Evolutionary conservation across 768 basidiomycete genomes (phyloP), one percentile per base, ranked within the genome.

Genomic region (Tephrocybe sp.): DNA sequence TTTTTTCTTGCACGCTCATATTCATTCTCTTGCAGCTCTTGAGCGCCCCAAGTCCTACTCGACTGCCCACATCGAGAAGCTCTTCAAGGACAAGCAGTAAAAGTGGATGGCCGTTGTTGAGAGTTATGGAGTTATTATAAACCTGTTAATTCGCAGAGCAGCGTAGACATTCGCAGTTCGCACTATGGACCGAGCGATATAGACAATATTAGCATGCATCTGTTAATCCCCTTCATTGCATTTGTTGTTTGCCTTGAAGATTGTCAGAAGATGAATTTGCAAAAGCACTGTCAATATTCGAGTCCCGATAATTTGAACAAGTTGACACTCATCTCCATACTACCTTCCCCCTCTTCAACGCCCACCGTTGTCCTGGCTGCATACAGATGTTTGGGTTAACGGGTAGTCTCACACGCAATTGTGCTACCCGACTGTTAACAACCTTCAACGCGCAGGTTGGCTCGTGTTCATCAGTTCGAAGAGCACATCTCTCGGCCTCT

Each of bases 11-110:
- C 36, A 34, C 33, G 26, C 38, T 55, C 9, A 54, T 26, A 30
- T 2, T 26, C 11, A 24, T 11, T 37, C 45, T 20, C 23, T 54
- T 47, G 4, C 54, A 88, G 87, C 90, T 59, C 81, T 94, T 34
- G 93, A 96, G 68, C 82, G 93, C 17, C 93, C 93, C 53, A 96
- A 96, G 75, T 93, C 90, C 1, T 91, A 92, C 69, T 93, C 92
- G 23, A 91, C 82, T 37, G 80, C 73, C 8, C 87, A 84, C 25
- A 90, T 93, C 68, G 75, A 85, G 58, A 85, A 86, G 66, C 87
- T 93, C 59, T 93, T 93, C 71, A 75, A 75, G 58, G 75, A 75
- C 64, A 85, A 85, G 65, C 62, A 54, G 45, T 57, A 54, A 50
- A 51, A 23, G 18, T 23, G 23, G n/a, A 45, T 44, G 26, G 33